Conservation (phyloP, 805 yeast genomes). For the Barnettozyma salicaria region DNA sequence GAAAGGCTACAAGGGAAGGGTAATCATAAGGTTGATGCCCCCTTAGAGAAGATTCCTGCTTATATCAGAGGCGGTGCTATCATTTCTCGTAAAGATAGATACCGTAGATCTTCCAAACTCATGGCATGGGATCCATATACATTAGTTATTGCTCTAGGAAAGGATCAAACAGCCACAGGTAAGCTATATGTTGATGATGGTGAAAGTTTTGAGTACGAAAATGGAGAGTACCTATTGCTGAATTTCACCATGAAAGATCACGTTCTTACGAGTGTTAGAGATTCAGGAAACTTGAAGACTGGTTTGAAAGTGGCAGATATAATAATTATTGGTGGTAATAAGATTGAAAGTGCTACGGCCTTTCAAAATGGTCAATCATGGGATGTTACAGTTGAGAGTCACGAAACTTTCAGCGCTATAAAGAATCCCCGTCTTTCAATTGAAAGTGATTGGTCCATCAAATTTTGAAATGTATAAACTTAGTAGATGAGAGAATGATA, state of each 20-base stretch:
- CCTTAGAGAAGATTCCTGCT: constrained; percentile 62
- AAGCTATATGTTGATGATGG: constrained; percentile 81
- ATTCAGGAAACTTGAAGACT: constrained; percentile 25
- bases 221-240: constrained; percentile 45
- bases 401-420: constrained; percentile 28
- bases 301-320: constrained; percentile 45
- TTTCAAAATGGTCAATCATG: constrained; percentile 35
- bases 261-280: constrained; percentile 27
- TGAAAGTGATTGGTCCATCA: constrained; percentile 43
- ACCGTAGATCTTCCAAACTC: constrained; percentile 71
- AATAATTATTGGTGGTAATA: constrained; percentile 37
- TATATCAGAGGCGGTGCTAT: constrained; percentile 76
- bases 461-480: constrained; percentile 17
- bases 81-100: constrained; percentile 58
- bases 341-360: constrained; percentile 22
- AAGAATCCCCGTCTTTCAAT: constrained; percentile 47
- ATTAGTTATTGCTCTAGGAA: constrained; percentile 52
- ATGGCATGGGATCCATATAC: constrained; percentile 82
- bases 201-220: constrained; percentile 51
- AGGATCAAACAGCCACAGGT: constrained; percentile 47
- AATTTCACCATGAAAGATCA: constrained; percentile 35
- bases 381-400: constrained; percentile 28
- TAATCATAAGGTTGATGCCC: constrained; percentile 34
- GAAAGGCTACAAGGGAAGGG: constrained; percentile 34
- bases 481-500: neutral